Evolutionary conservation across 2,329 filamentous ascomycete genomes (phyloP), one percentile per base, ranked within the genome.

Genomic region (Claviceps fusiformis): DNA sequence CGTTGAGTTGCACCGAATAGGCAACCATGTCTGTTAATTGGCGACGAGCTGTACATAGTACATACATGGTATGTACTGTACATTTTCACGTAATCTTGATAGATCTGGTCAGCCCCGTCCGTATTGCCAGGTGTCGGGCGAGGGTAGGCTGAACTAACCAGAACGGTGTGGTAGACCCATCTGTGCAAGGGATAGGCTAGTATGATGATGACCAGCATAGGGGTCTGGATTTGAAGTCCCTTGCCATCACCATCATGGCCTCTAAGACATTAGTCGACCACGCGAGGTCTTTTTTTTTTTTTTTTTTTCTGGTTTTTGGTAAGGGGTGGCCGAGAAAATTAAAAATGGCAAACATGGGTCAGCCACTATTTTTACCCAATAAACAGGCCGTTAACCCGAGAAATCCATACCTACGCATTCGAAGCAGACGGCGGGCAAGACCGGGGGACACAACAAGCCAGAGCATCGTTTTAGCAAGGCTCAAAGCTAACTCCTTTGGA

Each of bases 101-200:
- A 54, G 49, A 54, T 50, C 49, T 54, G 48, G 52, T 44, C 53
- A 55, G 55, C 53, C 44, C 19, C 19, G 19, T 19, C 50, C 35
- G 27, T 55, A 33, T 33, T 49, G 50, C 56, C 56, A 48, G 33
- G 52, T 56, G 15, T 33, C 31, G 52, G 41, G 31, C 17, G 17
- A 45, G 54, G 46, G 51, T 39, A 31, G 45, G 27, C 27, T 35
- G 47, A 35, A 29, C 47, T 41, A 45, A 24, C 27, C 19, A 52
- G 45, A 24, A 27, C 10, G 24, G 45, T 43, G 35, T 29, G 19
- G 8, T 6, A 17, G 37, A 50, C 17, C 47, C 15, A 24, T 13
- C 33, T 41, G 45, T 46, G 51, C 54, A 50, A 37, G 37, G 49
- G 49, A 55, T 17, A 39, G 37, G 33, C 43, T 24, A 11, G 43